phyloP scores from a whole-genome alignment of 1,284 basidiomycete genomes.

The Butyriboletus appendiculatus region DNA sequence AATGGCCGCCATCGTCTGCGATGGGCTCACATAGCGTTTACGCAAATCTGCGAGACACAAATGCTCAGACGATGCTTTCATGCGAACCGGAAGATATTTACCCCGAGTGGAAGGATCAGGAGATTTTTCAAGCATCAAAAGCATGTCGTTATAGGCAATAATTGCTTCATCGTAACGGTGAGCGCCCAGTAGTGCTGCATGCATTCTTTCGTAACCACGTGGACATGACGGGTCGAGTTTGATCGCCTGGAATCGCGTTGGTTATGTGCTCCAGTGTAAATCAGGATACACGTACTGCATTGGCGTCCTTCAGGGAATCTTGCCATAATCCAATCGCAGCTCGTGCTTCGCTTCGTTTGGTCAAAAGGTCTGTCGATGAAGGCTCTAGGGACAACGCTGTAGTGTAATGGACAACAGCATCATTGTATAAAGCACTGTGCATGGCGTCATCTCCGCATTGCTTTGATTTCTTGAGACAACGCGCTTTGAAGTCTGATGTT shows the following conservation, averaged over 20 bases:
- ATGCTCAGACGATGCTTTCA: too few species aligned
- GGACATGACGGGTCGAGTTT: neutral
- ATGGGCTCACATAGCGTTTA: neutral
- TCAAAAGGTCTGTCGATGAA: neutral
- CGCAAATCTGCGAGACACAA: neutral
- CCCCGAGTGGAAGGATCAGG: too few species aligned
- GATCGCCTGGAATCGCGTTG: neutral
- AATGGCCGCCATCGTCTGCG: neutral
- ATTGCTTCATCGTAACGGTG: too few species aligned
- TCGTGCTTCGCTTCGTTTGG: conserved; percentile 3
- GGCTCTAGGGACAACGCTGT: neutral
- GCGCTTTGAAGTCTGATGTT: neutral
- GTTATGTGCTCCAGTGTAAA: neutral
- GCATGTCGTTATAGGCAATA: too few species aligned
- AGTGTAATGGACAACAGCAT: neutral
- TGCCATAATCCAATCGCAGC: neutral
- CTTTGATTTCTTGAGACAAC: neutral
- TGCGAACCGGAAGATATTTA: too few species aligned
- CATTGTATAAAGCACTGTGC: neutral
- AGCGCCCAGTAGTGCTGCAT: too few species aligned
- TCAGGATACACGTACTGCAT: neutral
- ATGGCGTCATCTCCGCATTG: neutral
- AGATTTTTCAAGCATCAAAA: too few species aligned
- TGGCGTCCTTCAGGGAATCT: conserved; percentile 1
- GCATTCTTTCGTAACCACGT: neutral